phyloP scores from a whole-genome alignment of 2,329 filamentous ascomycete species.

The Clarireedia paspali region DNA sequence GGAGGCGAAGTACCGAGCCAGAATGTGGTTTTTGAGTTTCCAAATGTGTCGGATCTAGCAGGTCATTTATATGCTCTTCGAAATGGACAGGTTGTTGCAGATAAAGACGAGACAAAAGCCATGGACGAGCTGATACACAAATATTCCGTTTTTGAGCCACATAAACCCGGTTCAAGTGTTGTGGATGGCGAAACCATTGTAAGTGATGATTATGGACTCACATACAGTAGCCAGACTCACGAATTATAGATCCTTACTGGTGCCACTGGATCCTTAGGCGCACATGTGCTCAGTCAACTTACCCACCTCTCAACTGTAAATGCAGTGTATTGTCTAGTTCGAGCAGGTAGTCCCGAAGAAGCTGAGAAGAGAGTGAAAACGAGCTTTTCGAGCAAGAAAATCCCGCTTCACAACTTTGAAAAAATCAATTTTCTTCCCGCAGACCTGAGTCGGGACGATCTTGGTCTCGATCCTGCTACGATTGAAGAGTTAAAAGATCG shows the following conservation, averaged over 20 bases:
- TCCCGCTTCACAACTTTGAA: conserved; percentile 17
- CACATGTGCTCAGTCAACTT: conserved; percentile 51
- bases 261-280: conserved; percentile 56
- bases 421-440: conserved; percentile 33
- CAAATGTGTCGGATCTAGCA: conserved; percentile 41
- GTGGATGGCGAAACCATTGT: conserved; percentile 14
- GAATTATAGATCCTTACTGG: conserved; percentile 46
- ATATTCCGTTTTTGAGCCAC: conserved; percentile 33
- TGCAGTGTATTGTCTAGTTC: conserved; percentile 40
- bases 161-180: conserved; percentile 13
- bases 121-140: conserved; percentile 40
- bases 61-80: conserved; percentile 37
- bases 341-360: conserved; percentile 23
- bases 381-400: neutral
- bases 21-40: conserved; percentile 53
- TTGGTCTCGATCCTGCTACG: conserved; percentile 31
- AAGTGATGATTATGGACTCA: neutral
- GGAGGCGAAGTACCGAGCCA: conserved; percentile 38
- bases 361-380: conserved; percentile 6
- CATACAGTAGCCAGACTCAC: neutral
- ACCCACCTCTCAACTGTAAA: conserved; percentile 25
- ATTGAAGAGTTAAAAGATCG: conserved; percentile 26
- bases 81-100: conserved; percentile 28
- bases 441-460: conserved; percentile 33
- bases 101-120: conserved; percentile 28